Evolutionary conservation across 2,329 filamentous ascomycete species (phyloP).

Genomic region (Clathrospora elynae): DNA sequence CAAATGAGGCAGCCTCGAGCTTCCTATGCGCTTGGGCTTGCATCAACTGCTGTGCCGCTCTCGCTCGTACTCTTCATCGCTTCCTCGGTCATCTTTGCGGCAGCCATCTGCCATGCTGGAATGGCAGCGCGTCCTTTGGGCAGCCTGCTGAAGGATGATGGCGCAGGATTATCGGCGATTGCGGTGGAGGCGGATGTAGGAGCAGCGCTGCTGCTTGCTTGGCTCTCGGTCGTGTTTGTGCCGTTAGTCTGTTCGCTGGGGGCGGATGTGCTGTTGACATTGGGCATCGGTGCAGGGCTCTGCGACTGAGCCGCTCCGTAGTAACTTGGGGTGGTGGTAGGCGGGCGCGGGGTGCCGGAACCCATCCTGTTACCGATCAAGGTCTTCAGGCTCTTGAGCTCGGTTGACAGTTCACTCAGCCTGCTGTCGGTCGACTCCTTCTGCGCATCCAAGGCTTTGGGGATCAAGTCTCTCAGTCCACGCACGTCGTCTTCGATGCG

Average conservation of each 20-base stretch:
- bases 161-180: slow-evolving; percentile 36
- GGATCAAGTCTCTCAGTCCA: slow-evolving; percentile 80
- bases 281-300: slow-evolving; percentile 27
- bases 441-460: slow-evolving; percentile 85
- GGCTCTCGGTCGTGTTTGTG: slow-evolving; percentile 22
- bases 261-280: slow-evolving; percentile 34
- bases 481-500: slow-evolving; percentile 86
- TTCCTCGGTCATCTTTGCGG: slow-evolving; percentile 54
- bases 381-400: slow-evolving; percentile 91
- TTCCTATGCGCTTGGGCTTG: slow-evolving; percentile 33
- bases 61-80: slow-evolving; percentile 52
- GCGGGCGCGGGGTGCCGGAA: slow-evolving; percentile 35
- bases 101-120: slow-evolving; percentile 60
- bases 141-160: slow-evolving; percentile 41
- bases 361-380: slow-evolving; percentile 70
- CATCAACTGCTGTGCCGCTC: slow-evolving; percentile 46
- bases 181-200: slow-evolving; percentile 25
- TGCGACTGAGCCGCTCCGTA: slow-evolving; percentile 31
- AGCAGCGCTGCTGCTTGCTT: slow-evolving; percentile 27
- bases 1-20: background rate
- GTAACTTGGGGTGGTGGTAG: slow-evolving; percentile 29
- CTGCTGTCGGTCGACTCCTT: slow-evolving; percentile 81
- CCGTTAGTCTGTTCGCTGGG: slow-evolving; percentile 31
- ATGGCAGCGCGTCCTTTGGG: slow-evolving; percentile 52
- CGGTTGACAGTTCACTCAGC: slow-evolving; percentile 81